phyloP scores from a whole-genome alignment of 1,284 basidiomycete species.

The Fomitopsis pinicola region DNA sequence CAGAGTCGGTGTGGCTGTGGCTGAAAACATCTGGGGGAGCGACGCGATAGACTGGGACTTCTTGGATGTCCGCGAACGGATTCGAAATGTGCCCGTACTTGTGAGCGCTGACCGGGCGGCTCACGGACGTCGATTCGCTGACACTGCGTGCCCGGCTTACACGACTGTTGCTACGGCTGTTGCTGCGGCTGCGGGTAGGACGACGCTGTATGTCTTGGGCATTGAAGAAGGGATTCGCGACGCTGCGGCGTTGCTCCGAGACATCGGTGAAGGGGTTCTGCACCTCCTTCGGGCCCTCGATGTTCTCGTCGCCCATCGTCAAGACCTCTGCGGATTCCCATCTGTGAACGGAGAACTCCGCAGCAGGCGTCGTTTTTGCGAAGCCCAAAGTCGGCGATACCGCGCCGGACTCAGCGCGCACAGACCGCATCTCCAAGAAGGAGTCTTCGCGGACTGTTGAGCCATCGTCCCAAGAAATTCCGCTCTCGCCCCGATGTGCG shows the following conservation, averaged over 20 bases:
- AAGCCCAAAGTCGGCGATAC: conserved; percentile 36
- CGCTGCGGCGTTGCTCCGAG: conserved; percentile 32
- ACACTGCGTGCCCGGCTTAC: conserved; percentile 18
- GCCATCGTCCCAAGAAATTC: conserved; percentile 53
- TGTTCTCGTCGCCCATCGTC: conserved; percentile 34
- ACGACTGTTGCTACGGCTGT: conserved; percentile 20
- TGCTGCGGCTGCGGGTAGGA: conserved; percentile 20
- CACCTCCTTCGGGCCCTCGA: conserved; percentile 20
- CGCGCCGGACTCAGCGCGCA: conserved; percentile 43
- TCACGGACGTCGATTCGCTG: conserved; percentile 3
- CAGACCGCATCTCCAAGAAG: conserved; percentile 42
- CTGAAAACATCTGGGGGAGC: conserved; percentile 7
- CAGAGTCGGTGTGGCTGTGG: conserved; percentile 18
- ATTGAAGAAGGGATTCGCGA: conserved; percentile 66
- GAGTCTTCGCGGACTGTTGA: conserved; percentile 45
- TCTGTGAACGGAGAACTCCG: conserved; percentile 45
- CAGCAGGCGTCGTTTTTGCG: conserved; percentile 57
- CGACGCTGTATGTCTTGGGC: conserved; percentile 29
- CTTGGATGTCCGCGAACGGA: conserved; percentile 31
- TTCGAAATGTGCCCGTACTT: conserved; percentile 20
- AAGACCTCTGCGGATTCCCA: conserved; percentile 74
- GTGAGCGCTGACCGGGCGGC: neutral
- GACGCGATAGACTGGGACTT: conserved; percentile 15
- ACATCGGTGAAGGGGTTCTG: conserved; percentile 42
- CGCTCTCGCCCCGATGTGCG: conserved; percentile 31